Percentiles rank a stretch among this genome's conserved stretches.
phyloP scores from a whole-genome alignment of 441 rosid genomes.

The Eutrema salsugineum region DNA sequence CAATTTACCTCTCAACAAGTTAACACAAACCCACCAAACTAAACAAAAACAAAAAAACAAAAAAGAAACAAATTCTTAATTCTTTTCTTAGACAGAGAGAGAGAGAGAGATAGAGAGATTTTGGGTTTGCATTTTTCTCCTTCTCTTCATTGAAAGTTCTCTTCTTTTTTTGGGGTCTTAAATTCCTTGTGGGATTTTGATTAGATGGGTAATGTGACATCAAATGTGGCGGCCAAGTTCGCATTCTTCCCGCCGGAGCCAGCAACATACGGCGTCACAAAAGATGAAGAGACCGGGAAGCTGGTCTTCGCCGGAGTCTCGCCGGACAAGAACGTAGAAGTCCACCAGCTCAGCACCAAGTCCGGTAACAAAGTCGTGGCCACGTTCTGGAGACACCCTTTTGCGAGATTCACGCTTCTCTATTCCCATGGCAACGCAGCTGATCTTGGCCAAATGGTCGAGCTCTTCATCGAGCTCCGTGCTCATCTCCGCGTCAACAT shows the following conservation, averaged over 20 bases:
- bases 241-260: slow-evolving; percentile 99
- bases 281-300: slow-evolving; percentile 62
- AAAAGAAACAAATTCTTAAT: not conserved
- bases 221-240: slow-evolving; percentile 90
- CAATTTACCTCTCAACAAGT: slow-evolving; percentile 7
- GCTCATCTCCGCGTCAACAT: slow-evolving; percentile 90
- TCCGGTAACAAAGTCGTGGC: slow-evolving; percentile 80
- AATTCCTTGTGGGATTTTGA: not conserved
- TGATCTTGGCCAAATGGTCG: slow-evolving; percentile 93
- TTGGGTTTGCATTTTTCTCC: slow-evolving; percentile 17
- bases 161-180: not conserved
- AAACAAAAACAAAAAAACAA: not conserved
- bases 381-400: slow-evolving; percentile 89
- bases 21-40: slow-evolving; percentile 22
- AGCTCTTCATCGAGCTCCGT: slow-evolving; percentile 92
- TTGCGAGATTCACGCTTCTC: slow-evolving; percentile 79
- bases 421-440: slow-evolving; percentile 99
- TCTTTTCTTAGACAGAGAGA: slow-evolving; percentile 12
- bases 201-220: slow-evolving; percentile 91
- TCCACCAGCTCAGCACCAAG: slow-evolving; percentile 77
- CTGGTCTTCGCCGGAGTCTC: slow-evolving; percentile 61
- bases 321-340: slow-evolving; percentile 73
- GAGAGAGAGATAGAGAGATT: not conserved
- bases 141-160: slow-evolving; percentile 3
- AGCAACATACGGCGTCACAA: slow-evolving; percentile 63